Base-by-base conservation (phyloP, 163 green algal species). In the Scenedesmus sp. region DNA sequence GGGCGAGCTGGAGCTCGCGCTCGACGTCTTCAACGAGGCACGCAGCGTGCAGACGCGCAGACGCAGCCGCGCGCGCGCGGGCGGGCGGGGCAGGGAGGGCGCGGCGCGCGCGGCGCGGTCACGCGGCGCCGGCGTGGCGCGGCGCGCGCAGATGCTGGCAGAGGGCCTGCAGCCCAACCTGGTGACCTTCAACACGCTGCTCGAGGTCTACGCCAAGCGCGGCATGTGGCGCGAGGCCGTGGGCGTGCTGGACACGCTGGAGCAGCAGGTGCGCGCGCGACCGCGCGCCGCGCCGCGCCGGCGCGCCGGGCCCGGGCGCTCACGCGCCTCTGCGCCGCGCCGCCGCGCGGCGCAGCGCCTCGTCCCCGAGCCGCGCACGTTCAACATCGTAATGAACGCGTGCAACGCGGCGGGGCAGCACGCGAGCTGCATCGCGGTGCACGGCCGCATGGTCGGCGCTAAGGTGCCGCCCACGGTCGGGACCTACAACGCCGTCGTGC, bases 161-260 rank as follows among this genome's bases (percentile, higher is more conserved):
- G 85, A 91, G 58, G 87, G 89, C 3, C 22, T 87, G 85, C 75
- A 64, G 57, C 87, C 89, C 34, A 95, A 95, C 82, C 86, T 93
- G 74, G 85, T 88, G 28, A 93, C 88, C 5, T 95, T 92, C 84
- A 94, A 92, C 50, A 91, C 92, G 5, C 82, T 95, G 1, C 90
- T 97, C 28, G 85, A 91, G 70, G 87, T 91, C 24, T 88, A 89
- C 47, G 87, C 87, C n/a, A 92, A 92, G 70, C 85, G 82, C 14
- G 89, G 89, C 63, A 81, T 87, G 58, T 90, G 85, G 85, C 69
- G 89, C 57, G 78, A 92, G 74, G 92, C 92, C 7, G 83, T 95
- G 15, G 81, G 83, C 22, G 86, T 95, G 48, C 82, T 95, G 75
- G 87, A 92, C 70, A 84, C 70, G 33, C 66, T 95, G 44, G 77